A percentile compares a stretch with the other conserved stretches of the same genome.
Conservation (phyloP, 148 eudicot genomes). For the Polygonum aviculare region DNA sequence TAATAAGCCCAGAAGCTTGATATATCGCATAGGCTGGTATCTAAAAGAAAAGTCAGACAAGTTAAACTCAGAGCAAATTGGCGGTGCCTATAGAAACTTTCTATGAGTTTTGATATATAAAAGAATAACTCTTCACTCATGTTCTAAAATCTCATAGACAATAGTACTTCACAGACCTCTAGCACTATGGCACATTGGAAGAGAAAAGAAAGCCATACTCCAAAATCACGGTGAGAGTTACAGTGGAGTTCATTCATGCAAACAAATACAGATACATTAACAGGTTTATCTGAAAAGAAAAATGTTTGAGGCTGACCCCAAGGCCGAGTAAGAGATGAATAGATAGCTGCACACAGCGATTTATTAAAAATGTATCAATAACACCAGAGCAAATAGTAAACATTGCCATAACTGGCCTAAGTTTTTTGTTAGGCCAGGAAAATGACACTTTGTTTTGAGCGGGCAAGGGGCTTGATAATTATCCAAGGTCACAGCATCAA, state of each 20-base stretch:
- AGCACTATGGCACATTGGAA: background rate
- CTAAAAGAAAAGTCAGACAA: constrained; percentile 26
- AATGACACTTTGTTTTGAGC: background rate
- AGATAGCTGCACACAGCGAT: background rate
- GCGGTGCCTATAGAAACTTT: background rate
- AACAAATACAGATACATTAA: background rate
- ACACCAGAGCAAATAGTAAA: background rate
- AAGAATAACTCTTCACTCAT: background rate
- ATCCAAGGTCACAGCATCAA: background rate
- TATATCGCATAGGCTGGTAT: constrained; percentile 81
- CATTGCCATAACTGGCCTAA: background rate
- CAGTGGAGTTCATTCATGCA: background rate
- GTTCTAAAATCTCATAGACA: background rate
- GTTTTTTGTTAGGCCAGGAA: background rate
- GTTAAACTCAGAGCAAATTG: constrained; percentile 1
- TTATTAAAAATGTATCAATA: background rate
- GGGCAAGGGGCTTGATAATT: background rate
- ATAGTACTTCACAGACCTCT: background rate
- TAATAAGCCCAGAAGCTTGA: constrained; percentile 49
- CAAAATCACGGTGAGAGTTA: background rate
- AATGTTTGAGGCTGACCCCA: background rate
- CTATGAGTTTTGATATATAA: background rate
- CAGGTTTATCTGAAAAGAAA: background rate
- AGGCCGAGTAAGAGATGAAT: background rate
- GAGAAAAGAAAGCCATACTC: background rate